Percentiles rank a stretch among this genome's conserved stretches.
phyloP scores from a whole-genome alignment of 345 rosid species.

The Arabidopsis suecica region DNA sequence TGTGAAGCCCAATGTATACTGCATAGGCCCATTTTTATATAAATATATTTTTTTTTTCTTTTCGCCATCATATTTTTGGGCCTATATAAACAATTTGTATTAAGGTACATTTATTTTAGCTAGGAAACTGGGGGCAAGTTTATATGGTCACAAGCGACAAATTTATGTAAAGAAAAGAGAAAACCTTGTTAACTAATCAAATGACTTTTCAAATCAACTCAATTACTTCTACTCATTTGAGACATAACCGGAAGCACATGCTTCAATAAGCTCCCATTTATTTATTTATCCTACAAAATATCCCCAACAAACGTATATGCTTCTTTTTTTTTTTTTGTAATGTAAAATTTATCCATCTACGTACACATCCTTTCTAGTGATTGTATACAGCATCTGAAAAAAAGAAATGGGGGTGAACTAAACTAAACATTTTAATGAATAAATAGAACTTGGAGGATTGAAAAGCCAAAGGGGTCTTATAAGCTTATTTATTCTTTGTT shows the following conservation, averaged over 20 bases:
- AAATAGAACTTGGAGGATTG: not conserved
- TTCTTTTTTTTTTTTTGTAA: not conserved
- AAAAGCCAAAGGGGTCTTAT: not conserved
- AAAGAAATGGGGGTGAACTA: not conserved
- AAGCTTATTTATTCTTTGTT: not conserved
- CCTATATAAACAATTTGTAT: not conserved
- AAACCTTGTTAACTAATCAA: slow-evolving; percentile 4
- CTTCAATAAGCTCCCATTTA: slow-evolving; percentile 8
- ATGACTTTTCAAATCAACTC: slow-evolving; percentile 21
- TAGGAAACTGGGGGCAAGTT: not conserved
- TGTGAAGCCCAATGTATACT: not conserved
- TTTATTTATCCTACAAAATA: slow-evolving; percentile 23
- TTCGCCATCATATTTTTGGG: not conserved
- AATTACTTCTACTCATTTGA: slow-evolving; percentile 11
- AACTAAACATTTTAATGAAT: not conserved
- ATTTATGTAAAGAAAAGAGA: not conserved
- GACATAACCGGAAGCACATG: not conserved
- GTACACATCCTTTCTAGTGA: not conserved
- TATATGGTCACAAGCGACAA: slow-evolving; percentile 19
- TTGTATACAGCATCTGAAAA: not conserved
- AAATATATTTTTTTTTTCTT: no score
- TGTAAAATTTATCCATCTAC: not conserved
- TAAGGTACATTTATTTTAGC: not conserved
- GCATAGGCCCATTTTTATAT: not conserved
- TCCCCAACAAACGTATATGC: not conserved